A percentile compares a stretch with the other conserved stretches of the same genome.
phyloP scores from a whole-genome alignment of 768 basidiomycete species.

The Leccinellum rugosiceps region DNA sequence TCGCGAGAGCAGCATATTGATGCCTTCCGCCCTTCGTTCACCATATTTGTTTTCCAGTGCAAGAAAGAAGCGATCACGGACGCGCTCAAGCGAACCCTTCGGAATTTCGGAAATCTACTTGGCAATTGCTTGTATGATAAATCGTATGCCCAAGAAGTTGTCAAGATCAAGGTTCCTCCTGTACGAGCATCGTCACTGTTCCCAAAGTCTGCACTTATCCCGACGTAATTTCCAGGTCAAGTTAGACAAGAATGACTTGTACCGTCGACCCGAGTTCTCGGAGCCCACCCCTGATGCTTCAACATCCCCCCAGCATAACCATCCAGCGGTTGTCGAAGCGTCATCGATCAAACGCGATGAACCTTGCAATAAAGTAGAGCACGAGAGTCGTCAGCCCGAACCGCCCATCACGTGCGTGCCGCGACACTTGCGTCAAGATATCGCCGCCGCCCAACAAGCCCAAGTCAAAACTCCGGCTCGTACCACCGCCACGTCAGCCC shows the following conservation, averaged over 20 bases:
- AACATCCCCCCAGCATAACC: neutral
- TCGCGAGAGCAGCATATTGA: conserved; percentile 2
- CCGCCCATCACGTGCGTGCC: conserved; percentile 36
- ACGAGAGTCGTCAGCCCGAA: conserved; percentile 3
- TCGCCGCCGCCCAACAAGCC: conserved; percentile 9
- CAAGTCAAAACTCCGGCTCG: conserved; percentile 3
- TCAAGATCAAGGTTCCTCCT: conserved; percentile 81
- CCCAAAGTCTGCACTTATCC: neutral
- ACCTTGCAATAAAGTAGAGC: conserved; percentile 20
- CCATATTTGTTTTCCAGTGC: conserved; percentile 49
- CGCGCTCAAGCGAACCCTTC: conserved; percentile 83
- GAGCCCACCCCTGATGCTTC: conserved; percentile 37
- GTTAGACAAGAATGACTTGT: conserved; percentile 62
- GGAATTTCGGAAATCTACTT: conserved; percentile 90
- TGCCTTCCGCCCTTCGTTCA: neutral
- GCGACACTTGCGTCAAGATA: conserved; percentile 36
- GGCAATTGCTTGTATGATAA: conserved; percentile 99
- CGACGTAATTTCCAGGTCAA: conserved; percentile 36
- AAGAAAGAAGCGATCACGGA: conserved; percentile 99
- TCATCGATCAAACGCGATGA: neutral
- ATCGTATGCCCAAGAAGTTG: conserved; percentile 75
- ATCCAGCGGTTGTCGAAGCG: neutral
- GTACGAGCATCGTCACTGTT: conserved; percentile 44
- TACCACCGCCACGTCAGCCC: neutral
- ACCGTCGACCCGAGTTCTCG: conserved; percentile 69